These are phyloP conservation scores for Basipetospora chlamydospora DNA, from an alignment of 2,329 filamentous ascomycete genomes.

Conservation along the genomic window DNA sequence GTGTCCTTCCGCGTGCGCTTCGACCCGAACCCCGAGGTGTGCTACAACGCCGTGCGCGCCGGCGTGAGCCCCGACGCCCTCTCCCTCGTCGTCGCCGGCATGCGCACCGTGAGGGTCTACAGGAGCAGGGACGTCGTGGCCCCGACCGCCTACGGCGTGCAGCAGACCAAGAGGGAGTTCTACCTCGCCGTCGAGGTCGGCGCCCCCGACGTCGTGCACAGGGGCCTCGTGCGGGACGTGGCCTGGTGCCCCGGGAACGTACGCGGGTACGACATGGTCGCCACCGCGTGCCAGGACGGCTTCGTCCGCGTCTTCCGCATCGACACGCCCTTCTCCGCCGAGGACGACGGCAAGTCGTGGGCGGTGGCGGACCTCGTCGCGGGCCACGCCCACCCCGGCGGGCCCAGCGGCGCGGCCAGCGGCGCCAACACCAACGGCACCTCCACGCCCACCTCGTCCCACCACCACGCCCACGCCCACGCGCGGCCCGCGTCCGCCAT, in stretches of 20 bases:
- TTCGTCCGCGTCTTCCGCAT: conserved; percentile 78
- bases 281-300: conserved; percentile 86
- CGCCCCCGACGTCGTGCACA: too few species aligned
- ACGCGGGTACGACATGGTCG: conserved; percentile 77
- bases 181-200: conserved; percentile 68
- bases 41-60: conserved; percentile 62
- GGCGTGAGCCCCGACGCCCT: conserved; percentile 71
- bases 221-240: conserved; percentile 69
- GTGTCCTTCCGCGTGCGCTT: conserved; percentile 76
- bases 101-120: conserved; percentile 73
- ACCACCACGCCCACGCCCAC: conserved; percentile 6
- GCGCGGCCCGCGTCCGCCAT: conserved; percentile 10
- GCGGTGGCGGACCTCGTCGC: conserved; percentile 25
- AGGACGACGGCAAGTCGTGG: conserved; percentile 34
- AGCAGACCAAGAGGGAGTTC: conserved; percentile 56
- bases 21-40: conserved; percentile 72
- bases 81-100: conserved; percentile 70
- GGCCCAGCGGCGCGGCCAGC: conserved; percentile 11
- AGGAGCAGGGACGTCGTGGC: conserved; percentile 49
- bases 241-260: conserved; percentile 89
- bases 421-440: conserved; percentile 17
- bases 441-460: conserved; percentile 16
- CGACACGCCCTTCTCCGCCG: conserved; percentile 37
- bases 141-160: conserved; percentile 34
- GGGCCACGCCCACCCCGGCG: conserved; percentile 13